Conservation (phyloP, 2,329 filamentous ascomycete genomes). For the Fusarium miscanthi region DNA sequence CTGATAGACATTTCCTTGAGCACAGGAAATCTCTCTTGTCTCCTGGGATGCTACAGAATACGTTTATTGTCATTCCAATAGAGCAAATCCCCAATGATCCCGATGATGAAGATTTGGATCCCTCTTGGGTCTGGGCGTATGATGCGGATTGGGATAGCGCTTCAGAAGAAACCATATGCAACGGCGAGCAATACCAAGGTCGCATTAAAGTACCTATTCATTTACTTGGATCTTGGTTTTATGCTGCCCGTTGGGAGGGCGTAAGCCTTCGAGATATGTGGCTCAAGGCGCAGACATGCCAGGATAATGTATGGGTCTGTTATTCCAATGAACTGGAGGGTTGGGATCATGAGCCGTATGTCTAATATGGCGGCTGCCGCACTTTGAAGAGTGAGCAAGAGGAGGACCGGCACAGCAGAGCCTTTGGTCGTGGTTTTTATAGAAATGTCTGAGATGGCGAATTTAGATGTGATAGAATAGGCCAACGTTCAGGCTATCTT, state of each 20-base stretch:
- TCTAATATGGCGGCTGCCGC: background rate
- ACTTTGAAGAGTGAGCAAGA: too few species aligned
- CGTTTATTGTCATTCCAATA: background rate
- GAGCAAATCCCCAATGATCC: rapidly evolving
- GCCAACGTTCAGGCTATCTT: too few species aligned
- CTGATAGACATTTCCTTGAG: rapidly evolving
- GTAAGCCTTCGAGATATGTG: conserved; percentile 33
- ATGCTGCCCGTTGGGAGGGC: conserved; percentile 26
- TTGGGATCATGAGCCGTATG: conserved; percentile 35
- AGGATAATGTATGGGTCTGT: conserved; percentile 27
- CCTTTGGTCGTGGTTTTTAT: too few species aligned
- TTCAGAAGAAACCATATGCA: background rate
- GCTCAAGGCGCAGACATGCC: conserved; percentile 32
- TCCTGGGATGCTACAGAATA: background rate
- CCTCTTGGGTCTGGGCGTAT: conserved; percentile 38
- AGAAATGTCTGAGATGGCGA: too few species aligned
- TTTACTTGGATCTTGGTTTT: conserved; percentile 32
- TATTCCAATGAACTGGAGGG: conserved; percentile 20
- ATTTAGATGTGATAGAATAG: too few species aligned
- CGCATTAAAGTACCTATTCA: conserved; percentile 18
- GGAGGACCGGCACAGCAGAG: too few species aligned
- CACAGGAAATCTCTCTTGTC: background rate
- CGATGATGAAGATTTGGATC: background rate
- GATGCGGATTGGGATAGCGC: conserved; percentile 31
- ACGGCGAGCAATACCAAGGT: conserved; percentile 29